Conservation (phyloP, 2,329 filamentous ascomycete species). For the Metarhizium album region DNA sequence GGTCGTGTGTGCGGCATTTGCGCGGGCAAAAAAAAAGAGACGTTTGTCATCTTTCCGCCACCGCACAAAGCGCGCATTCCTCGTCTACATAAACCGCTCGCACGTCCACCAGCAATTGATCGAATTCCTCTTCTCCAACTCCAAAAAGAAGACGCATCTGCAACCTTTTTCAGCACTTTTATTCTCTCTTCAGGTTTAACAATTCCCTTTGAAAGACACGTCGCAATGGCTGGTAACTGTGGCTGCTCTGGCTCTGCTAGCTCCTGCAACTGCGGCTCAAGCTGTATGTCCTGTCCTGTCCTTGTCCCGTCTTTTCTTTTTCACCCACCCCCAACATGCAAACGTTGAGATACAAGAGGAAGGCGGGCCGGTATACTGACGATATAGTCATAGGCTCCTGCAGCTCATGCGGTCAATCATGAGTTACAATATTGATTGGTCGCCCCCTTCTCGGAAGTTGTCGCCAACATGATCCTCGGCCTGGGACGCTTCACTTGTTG, state of each 20-base stretch:
- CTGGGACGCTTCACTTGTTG: no score
- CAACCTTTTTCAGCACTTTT: not conserved
- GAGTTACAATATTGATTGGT: not conserved
- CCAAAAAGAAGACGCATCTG: not conserved
- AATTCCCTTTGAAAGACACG: conserved; percentile 6
- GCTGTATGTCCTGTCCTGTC: no score
- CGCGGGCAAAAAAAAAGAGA: no score
- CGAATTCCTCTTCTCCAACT: not conserved
- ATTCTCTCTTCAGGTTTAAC: conserved; percentile 4
- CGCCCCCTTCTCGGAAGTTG: not conserved
- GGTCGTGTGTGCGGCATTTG: not conserved
- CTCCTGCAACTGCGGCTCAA: conserved; percentile 26
- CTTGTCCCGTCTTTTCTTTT: no score
- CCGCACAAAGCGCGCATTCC: conserved; percentile 6
- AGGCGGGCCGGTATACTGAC: not conserved
- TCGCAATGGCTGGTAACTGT: conserved; percentile 27
- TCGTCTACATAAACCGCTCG: conserved; percentile 17
- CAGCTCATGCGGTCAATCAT: conserved; percentile 16
- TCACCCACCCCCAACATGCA: not conserved
- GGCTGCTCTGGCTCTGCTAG: conserved; percentile 24
- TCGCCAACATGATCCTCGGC: not conserved
- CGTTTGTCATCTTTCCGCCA: not conserved
- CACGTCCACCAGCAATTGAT: conserved; percentile 7
- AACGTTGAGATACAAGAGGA: conserved; percentile 9
- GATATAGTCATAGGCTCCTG: conserved; percentile 18